Conservation (phyloP, 2,329 filamentous ascomycete species). For the Blastomyces emzantsi region DNA sequence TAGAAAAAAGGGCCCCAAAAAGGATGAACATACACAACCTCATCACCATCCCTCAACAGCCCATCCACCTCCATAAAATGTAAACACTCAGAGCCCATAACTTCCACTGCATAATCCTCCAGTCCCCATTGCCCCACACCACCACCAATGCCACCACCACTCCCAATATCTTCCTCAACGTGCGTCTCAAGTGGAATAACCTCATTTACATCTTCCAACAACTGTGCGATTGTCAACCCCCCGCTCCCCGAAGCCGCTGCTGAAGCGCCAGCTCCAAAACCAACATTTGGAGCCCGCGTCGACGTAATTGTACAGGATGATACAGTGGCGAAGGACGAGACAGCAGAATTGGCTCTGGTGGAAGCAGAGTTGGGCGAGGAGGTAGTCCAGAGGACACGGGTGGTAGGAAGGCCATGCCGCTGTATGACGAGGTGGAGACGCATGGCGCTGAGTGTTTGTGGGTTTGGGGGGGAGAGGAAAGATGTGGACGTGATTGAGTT, state of each 20-base stretch:
- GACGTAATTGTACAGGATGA: constrained; percentile 23
- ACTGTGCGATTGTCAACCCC: constrained; percentile 61
- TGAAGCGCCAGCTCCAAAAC: constrained; percentile 21
- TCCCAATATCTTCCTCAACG: constrained; percentile 24
- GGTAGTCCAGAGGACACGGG: constrained; percentile 63
- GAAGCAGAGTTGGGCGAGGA: constrained; percentile 34
- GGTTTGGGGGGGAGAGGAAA: neutral
- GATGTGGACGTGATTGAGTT: neutral
- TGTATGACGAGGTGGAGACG: constrained; percentile 65
- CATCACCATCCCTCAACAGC: constrained; percentile 72
- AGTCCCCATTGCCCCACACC: constrained; percentile 57
- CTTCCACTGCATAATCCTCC: constrained; percentile 81
- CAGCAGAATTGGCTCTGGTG: constrained; percentile 21
- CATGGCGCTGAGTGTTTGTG: constrained; percentile 36
- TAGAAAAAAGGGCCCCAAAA: neutral
- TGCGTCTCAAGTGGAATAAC: constrained; percentile 70
- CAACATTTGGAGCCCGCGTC: constrained; percentile 27
- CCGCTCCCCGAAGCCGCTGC: constrained; percentile 29
- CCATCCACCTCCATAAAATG: constrained; percentile 67
- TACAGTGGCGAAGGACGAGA: constrained; percentile 23
- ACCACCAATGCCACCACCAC: constrained; percentile 13
- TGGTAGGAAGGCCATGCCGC: constrained; percentile 63
- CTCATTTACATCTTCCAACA: constrained; percentile 71
- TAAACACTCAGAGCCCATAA: constrained; percentile 75
- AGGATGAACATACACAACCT: constrained; percentile 69